A percentile compares a stretch with the other conserved stretches of the same genome.
Conservation (phyloP, 176 grass and related monocot genomes). For the Phoenix dactylifera region DNA sequence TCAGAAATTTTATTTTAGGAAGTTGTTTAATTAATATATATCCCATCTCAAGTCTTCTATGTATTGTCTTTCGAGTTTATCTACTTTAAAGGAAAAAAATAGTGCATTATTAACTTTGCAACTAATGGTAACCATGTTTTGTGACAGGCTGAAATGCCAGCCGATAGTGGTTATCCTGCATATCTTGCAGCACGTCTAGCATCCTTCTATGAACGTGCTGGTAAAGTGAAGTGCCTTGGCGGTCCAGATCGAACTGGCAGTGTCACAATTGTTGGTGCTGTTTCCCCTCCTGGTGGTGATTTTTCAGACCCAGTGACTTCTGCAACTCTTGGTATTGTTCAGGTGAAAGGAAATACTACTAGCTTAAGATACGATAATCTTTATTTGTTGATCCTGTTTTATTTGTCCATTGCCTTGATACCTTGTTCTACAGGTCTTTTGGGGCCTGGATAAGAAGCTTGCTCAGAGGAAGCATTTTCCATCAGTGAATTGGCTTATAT, state of each 20-base stretch:
- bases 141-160: slow-evolving; percentile 97
- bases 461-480: slow-evolving; percentile 99
- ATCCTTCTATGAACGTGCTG: slow-evolving; percentile 97
- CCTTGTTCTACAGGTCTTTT: slow-evolving; percentile 72
- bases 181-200: slow-evolving; percentile 95
- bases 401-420: background rate
- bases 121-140: background rate
- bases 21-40: too few species aligned
- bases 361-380: too few species aligned
- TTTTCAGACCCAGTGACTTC: slow-evolving; percentile 98
- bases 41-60: background rate
- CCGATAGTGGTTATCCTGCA: slow-evolving; percentile 97
- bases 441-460: slow-evolving; percentile 98
- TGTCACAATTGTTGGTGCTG: slow-evolving; percentile 98
- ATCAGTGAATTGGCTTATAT: slow-evolving; percentile 99
- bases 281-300: slow-evolving; percentile 97
- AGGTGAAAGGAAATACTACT: slow-evolving; percentile 34
- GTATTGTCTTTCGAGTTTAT: too few species aligned
- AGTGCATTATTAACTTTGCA: too few species aligned
- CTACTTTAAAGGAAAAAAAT: too few species aligned
- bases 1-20: too few species aligned
- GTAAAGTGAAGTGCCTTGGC: slow-evolving; percentile 95
- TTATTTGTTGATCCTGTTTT: background rate
- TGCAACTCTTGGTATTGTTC: slow-evolving; percentile 97
- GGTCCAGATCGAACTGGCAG: slow-evolving; percentile 85